Evolutionary conservation across 345 rosid genomes (phyloP), one percentile per base, ranked within the genome.

Genomic region (Geranium brycei): DNA sequence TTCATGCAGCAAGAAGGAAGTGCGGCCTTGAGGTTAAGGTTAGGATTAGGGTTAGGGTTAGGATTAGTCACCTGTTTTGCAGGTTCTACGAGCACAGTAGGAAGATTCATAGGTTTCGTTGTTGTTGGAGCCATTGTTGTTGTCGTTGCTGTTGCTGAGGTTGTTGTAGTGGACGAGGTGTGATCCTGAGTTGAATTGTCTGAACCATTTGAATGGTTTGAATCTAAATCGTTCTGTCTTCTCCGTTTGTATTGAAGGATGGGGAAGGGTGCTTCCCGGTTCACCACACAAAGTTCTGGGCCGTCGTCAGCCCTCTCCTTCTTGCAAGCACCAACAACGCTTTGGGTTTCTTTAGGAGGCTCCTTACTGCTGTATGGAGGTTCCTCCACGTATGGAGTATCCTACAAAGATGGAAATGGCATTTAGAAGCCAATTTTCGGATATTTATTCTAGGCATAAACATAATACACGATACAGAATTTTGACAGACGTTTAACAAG

Each of bases 191-290:
- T 78, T 59, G 91, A 85, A 70, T 77, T 78, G 65, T 84, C 84
- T 0, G 86, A 75, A 67, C 59, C 80, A 67, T 70, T 82, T 15
- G 89, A 73, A 72, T 59, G 73, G 66, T 71, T 80, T 28, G 70
- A 68, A 64, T 68, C 71, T 5, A 66, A 65, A 51, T 92, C 95
- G 16, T 77, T 80, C 15, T 77, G 82, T 72, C 84, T 81, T 64
- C 93, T 81, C 65, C 96, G 76, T 74, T 89, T 92, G 66, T 89
- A 87, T 51, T 82, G 89, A 65, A 85, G 80, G 18, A 84, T 68
- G 35, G 87, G 87, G 15, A 81, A 81, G 12, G 93, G 65, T 41
- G 85, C 90, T 68, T 87, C 88, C 40, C 74, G 75, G 69, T 83
- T 78, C 16, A 83, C 82, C 66, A 80, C 69, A 7, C 88, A 79